Base-by-base conservation (phyloP, 2,329 filamentous ascomycete species). In the Exophiala sp. region DNA sequence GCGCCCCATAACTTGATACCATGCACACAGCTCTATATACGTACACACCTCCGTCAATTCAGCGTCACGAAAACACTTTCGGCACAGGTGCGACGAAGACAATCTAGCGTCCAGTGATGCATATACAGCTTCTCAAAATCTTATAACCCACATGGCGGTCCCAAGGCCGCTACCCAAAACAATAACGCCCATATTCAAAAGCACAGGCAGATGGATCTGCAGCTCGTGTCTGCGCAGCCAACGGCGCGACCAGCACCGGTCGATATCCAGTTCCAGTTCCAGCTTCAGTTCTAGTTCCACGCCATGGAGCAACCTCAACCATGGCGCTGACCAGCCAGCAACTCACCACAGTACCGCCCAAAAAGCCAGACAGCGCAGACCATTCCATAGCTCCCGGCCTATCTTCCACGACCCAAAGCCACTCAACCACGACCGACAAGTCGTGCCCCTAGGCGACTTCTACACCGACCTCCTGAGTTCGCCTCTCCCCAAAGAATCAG, bases 381-480 rank as follows among this genome's bases (percentile, higher is more conserved):
- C 46, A 3, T 43, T 54, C 27, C 27, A 44, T 22, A 41, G 21
- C 2, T 22, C 47, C n/a, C 19, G 23, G 3, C 21, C 16, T 11
- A 3, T 19, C 9, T 16, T n/a, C 18, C 41, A 46, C 30, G 37
- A 46, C 24, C 38, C 16, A 22, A 22, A 24, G 46, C 50, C 18
- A 27, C 6, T 10, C 38, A 50, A 6, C 49, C n/a, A n/a, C n/a
- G n/a, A 52, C n/a, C 49, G 39, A n/a, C 70, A 72, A 51, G 66
- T 67, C 14, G 60, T 70, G 43, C 68, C 68, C 3, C 54, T 72
- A 13, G 65, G 69, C 1, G 70, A 70, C 8, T 73, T 72, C 49
- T 73, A 73, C 55, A 64, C 65, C 32, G 66, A 73, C 39, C 65
- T 73, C 14, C 64, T 73, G 23, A 61, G 63, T 8, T 60, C 62